Evolutionary conservation across 345 rosid genomes (phyloP).

Genomic region (Mangifera indica): DNA sequence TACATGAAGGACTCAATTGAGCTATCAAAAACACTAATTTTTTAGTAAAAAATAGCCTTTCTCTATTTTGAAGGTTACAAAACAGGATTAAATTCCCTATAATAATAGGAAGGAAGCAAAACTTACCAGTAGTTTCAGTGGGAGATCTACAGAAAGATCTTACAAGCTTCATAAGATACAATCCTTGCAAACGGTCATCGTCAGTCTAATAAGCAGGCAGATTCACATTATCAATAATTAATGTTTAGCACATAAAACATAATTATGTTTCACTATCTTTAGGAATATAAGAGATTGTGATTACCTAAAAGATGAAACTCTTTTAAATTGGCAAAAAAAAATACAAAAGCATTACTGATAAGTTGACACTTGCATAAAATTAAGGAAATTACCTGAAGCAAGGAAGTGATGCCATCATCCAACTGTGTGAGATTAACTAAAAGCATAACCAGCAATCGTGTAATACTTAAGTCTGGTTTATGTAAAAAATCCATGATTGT

Average conservation of each 20-base stretch:
- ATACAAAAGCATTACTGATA: neutral
- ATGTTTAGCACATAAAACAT: neutral
- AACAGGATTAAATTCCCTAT: neutral
- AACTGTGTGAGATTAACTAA: slow-evolving; percentile 80
- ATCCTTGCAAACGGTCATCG: slow-evolving; percentile 75
- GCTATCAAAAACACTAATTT: neutral
- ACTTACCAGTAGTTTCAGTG: slow-evolving; percentile 49
- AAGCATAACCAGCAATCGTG: slow-evolving; percentile 75
- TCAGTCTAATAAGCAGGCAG: slow-evolving; percentile 47
- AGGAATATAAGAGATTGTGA: neutral
- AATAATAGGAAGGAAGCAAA: slow-evolving; percentile 11
- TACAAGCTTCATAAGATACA: slow-evolving; percentile 80
- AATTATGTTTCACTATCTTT: slow-evolving; percentile 1
- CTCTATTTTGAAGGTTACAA: neutral
- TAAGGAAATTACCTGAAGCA: slow-evolving; percentile 71
- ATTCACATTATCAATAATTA: neutral
- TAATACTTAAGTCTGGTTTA: slow-evolving; percentile 59
- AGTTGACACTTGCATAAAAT: neutral
- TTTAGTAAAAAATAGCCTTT: no score
- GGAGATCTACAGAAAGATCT: slow-evolving; percentile 82
- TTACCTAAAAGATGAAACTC: neutral
- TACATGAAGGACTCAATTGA: neutral
- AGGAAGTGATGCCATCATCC: slow-evolving; percentile 71
- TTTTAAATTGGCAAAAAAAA: neutral
- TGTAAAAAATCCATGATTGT: slow-evolving; percentile 70